Percentiles rank a stretch among this genome's conserved stretches.
Evolutionary conservation across 2,329 filamentous ascomycete species (phyloP).

Genomic region (Trichoderma sp.): DNA sequence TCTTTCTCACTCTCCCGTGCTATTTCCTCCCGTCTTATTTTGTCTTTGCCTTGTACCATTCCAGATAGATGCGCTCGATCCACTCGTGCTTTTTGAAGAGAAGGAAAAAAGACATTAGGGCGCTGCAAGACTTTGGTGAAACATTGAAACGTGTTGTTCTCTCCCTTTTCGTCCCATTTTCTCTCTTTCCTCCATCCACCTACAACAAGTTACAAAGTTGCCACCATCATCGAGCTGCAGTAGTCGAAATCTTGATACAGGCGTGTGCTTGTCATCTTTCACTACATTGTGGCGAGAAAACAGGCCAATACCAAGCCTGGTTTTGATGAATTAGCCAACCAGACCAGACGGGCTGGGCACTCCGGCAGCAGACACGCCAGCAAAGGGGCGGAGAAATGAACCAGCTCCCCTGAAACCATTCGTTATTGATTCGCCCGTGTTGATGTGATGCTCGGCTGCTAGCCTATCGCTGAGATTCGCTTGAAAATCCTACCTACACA

Average conservation of each 20-base stretch:
- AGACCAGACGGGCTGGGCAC: neutral
- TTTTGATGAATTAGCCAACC: constrained; percentile 7
- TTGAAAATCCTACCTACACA: neutral
- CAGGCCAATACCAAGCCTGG: neutral
- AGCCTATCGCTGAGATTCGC: constrained; percentile 1
- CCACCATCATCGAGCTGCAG: neutral
- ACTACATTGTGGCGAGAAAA: neutral
- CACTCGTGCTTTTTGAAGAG: neutral
- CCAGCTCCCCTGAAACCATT: neutral
- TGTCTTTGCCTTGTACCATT: neutral
- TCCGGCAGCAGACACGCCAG: constrained; percentile 15
- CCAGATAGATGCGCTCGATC: neutral
- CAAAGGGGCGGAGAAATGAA: constrained; percentile 1
- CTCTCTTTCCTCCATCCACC: neutral
- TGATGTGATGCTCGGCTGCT: neutral
- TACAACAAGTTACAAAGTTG: neutral
- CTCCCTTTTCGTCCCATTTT: neutral
- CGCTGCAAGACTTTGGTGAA: neutral
- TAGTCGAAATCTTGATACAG: neutral
- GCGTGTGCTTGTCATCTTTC: neutral
- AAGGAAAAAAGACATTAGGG: neutral
- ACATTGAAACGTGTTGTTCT: neutral
- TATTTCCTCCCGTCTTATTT: neutral
- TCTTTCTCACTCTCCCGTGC: neutral
- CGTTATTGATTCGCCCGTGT: neutral